Percentiles rank a stretch among this genome's conserved stretches.
These are phyloP conservation scores for Reticulascus tulasneorum DNA, from an alignment of 2,329 filamentous ascomycete species.

Conservation along the genomic window DNA sequence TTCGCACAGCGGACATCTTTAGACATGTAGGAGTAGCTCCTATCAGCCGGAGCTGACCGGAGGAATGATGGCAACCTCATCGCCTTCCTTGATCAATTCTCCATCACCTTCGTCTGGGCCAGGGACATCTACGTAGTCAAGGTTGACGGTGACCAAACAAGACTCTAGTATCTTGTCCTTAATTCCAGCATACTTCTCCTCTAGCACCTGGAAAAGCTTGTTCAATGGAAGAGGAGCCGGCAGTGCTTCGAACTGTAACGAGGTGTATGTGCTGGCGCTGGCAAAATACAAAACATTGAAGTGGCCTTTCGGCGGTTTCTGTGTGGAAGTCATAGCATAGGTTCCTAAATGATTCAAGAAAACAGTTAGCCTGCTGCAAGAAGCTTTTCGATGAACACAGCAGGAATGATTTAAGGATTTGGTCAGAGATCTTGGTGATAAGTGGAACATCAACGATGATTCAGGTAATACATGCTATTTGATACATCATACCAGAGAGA, in stretches of 20 bases:
- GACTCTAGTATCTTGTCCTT: conserved; percentile 63
- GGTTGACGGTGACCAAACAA: conserved; percentile 74
- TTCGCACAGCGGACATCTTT: no score
- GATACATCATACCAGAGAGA: conserved; percentile 46
- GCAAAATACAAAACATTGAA: conserved; percentile 85
- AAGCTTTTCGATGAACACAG: conserved; percentile 4
- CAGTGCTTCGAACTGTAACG: conserved; percentile 61
- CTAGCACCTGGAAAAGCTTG: conserved; percentile 63
- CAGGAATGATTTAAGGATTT: conserved; percentile 14
- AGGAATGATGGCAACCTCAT: conserved; percentile 84
- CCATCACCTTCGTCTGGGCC: conserved; percentile 32
- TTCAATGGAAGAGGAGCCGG: conserved; percentile 61
- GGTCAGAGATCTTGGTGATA: conserved; percentile 73
- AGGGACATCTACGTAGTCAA: conserved; percentile 73
- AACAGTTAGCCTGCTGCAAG: conserved; percentile 17
- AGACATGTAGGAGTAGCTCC: no score
- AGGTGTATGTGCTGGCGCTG: conserved; percentile 65
- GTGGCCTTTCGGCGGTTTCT: conserved; percentile 54
- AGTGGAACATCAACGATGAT: conserved; percentile 51
- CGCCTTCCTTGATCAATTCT: conserved; percentile 61
- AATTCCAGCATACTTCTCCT: conserved; percentile 68
- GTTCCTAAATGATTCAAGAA: neutral
- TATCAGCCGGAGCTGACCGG: conserved; percentile 78
- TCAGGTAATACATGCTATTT: conserved; percentile 59
- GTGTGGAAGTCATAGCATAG: conserved; percentile 28